phyloP scores from a whole-genome alignment of 1,284 basidiomycete genomes.

The Heterobasidion occidentale region DNA sequence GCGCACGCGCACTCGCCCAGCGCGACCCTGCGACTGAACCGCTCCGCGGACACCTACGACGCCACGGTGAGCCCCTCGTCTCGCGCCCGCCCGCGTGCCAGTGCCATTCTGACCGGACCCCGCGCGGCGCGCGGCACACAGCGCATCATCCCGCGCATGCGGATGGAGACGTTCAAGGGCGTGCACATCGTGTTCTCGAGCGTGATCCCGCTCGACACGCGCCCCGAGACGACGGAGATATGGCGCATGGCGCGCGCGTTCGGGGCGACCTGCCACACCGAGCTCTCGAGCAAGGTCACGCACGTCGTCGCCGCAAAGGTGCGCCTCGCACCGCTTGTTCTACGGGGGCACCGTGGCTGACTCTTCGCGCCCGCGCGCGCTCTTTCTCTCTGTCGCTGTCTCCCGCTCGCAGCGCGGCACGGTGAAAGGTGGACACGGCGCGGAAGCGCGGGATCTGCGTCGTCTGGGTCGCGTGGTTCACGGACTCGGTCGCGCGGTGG shows the following conservation, averaged over 20 bases:
- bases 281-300: conserved; percentile 65
- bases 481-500: conserved; percentile 82
- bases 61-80: conserved; percentile 43
- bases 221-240: conserved; percentile 75
- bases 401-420: conserved; percentile 62
- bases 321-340: too few species aligned
- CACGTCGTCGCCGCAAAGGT: conserved; percentile 91
- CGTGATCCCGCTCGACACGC: conserved; percentile 82
- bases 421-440: conserved; percentile 85
- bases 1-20: conserved; percentile 23
- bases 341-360: background rate
- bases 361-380: conserved; percentile 1
- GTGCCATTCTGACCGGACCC: background rate
- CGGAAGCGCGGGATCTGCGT: conserved; percentile 67
- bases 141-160: conserved; percentile 80
- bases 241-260: conserved; percentile 87
- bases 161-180: conserved; percentile 67
- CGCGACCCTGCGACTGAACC: background rate
- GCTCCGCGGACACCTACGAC: conserved; percentile 33
- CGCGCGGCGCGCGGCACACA: conserved; percentile 20
- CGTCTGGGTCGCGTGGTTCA: conserved; percentile 87
- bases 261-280: conserved; percentile 75
- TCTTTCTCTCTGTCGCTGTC: background rate
- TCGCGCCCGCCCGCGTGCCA: background rate
- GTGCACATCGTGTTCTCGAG: conserved; percentile 87